Evolutionary conservation across 2,329 filamentous ascomycete genomes (phyloP).

Genomic region (Alternaria conjuncta): DNA sequence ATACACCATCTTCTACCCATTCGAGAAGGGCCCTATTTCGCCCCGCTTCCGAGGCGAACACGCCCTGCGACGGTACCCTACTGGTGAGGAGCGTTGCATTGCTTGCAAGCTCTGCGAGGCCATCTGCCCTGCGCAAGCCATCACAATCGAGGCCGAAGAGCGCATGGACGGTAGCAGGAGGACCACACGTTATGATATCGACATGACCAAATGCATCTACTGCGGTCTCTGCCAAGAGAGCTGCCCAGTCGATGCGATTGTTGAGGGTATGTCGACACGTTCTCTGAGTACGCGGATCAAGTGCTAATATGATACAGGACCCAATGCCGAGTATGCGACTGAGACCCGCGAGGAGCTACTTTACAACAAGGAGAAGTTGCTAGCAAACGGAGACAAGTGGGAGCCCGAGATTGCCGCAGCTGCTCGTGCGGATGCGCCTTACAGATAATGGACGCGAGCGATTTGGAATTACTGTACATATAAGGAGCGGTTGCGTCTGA

Average conservation of each 20-base stretch:
- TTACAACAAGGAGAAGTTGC: conserved; percentile 96
- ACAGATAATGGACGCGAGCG: conserved; percentile 41
- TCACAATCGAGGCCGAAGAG: conserved; percentile 99
- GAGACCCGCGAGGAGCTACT: conserved; percentile 89
- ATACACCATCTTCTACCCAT: conserved; percentile 98
- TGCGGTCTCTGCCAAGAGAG: conserved; percentile 99
- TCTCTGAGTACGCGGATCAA: background rate
- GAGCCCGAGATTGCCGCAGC: conserved; percentile 94
- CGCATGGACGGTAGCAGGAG: conserved; percentile 93
- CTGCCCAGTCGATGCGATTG: conserved; percentile 95
- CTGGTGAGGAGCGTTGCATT: conserved; percentile 98
- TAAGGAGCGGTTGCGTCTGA: conserved; percentile 25
- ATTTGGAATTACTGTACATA: conserved; percentile 41
- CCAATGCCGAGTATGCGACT: conserved; percentile 77
- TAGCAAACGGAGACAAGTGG: conserved; percentile 79
- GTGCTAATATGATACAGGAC: conserved; percentile 53
- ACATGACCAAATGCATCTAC: conserved; percentile 99
- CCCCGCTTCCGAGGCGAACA: conserved; percentile 98
- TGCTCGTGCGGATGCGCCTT: conserved; percentile 91
- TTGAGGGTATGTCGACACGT: conserved; percentile 63
- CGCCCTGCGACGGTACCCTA: conserved; percentile 93
- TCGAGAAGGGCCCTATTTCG: conserved; percentile 98
- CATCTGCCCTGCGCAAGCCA: conserved; percentile 96
- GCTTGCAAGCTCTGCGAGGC: conserved; percentile 99
- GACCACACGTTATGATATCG: conserved; percentile 97